Conservation (phyloP, 73 alveolate genomes). For the Blepharisma stoltei region DNA sequence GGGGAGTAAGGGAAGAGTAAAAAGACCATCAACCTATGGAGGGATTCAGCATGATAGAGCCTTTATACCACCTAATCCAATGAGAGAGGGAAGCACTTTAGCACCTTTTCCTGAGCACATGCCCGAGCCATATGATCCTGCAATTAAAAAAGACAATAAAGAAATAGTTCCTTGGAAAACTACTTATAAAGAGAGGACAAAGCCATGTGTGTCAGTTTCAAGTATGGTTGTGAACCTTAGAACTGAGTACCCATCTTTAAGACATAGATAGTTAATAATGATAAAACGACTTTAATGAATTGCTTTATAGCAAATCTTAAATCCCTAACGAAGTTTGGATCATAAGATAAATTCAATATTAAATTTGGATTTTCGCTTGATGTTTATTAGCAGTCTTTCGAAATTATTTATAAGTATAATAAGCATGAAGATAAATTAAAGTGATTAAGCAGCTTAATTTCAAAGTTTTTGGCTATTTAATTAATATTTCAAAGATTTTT, state of each 20-base stretch:
- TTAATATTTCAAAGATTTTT: no score
- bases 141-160: neutral
- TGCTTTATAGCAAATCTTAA: no score
- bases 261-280: neutral
- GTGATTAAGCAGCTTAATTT: no score
- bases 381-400: no score
- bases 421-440: no score
- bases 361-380: no score
- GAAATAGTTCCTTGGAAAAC: conserved; percentile 24
- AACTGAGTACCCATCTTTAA: conserved; percentile 7
- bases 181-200: neutral
- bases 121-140: neutral
- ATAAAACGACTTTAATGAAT: no score
- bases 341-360: no score
- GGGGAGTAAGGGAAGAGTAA: neutral
- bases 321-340: no score
- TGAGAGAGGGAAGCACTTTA: neutral
- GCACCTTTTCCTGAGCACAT: conserved; percentile 8
- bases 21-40: neutral
- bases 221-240: neutral
- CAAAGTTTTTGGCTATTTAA: no score
- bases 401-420: no score
- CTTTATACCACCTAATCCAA: neutral
- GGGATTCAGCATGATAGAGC: neutral
- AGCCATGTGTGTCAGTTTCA: neutral